A percentile compares a stretch with the other conserved stretches of the same genome.
These are phyloP conservation scores for Yamadazyma conglobata DNA, from an alignment of 1,139 yeast species.

Conservation along the genomic window DNA sequence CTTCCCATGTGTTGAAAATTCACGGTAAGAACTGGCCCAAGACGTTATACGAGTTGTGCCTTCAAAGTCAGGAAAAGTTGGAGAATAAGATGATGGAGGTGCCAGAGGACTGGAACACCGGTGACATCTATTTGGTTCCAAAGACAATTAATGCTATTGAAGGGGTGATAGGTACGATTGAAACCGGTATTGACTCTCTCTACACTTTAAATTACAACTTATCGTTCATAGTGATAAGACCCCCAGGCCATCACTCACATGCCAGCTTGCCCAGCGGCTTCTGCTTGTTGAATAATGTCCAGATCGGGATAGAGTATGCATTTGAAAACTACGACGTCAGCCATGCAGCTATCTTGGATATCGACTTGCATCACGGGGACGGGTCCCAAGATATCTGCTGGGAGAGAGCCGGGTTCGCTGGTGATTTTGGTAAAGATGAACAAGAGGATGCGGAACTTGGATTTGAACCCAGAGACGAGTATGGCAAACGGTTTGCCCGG, in stretches of 20 bases:
- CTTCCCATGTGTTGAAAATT: constrained; percentile 65
- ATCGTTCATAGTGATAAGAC: constrained; percentile 70
- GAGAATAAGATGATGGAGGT: constrained; percentile 62
- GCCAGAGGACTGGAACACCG: constrained; percentile 79
- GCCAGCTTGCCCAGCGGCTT: constrained; percentile 85
- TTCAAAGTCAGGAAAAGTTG: constrained; percentile 55
- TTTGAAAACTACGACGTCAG: constrained; percentile 60
- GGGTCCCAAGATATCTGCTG: constrained; percentile 88
- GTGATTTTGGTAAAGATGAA: constrained; percentile 47
- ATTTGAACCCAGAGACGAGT: constrained; percentile 43
- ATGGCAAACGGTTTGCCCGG: constrained; percentile 50
- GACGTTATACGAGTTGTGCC: constrained; percentile 56
- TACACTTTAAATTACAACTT: constrained; percentile 45
- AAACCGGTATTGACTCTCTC: constrained; percentile 63
- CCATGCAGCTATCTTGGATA: constrained; percentile 79
- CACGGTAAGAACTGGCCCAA: constrained; percentile 78
- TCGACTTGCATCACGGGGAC: constrained; percentile 90
- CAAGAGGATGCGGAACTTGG: constrained; percentile 34
- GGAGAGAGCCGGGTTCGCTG: constrained; percentile 66
- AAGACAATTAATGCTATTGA: constrained; percentile 69
- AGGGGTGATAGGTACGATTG: constrained; percentile 79
- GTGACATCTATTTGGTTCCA: constrained; percentile 74
- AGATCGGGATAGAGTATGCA: constrained; percentile 80
- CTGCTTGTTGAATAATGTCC: constrained; percentile 79
- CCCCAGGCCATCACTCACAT: constrained; percentile 92